These are phyloP conservation scores for Turnera subulata DNA, from an alignment of 345 rosid species.

Conservation along the genomic window DNA sequence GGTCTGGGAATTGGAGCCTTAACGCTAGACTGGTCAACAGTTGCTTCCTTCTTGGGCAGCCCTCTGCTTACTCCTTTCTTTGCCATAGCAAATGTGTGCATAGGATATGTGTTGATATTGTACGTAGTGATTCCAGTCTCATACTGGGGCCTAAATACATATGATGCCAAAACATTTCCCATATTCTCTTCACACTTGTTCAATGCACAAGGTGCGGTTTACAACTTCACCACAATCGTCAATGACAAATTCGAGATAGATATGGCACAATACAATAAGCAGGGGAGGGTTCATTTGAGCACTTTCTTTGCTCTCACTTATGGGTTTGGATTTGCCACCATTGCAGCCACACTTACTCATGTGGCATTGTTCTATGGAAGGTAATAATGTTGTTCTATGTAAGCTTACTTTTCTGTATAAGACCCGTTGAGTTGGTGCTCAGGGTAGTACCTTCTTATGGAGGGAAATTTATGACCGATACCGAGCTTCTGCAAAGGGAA, in stretches of 20 bases:
- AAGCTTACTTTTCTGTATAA: neutral
- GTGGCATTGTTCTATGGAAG: conserved; percentile 45
- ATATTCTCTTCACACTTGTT: conserved; percentile 34
- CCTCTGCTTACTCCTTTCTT: conserved; percentile 43
- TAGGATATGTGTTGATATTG: conserved; percentile 29
- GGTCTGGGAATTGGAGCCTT: conserved; percentile 40
- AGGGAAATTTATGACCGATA: conserved; percentile 39
- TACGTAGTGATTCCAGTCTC: conserved; percentile 31
- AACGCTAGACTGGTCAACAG: conserved; percentile 39
- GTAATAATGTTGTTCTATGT: conserved; percentile 13
- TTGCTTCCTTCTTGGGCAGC: conserved; percentile 36
- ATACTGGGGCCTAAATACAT: conserved; percentile 36
- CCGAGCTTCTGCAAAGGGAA: conserved; percentile 28
- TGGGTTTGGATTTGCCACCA: conserved; percentile 45
- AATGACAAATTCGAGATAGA: conserved; percentile 33
- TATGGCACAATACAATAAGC: conserved; percentile 15
- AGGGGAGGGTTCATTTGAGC: conserved; percentile 38
- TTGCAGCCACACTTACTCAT: conserved; percentile 42
- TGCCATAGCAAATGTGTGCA: conserved; percentile 36
- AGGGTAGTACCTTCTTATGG: too few relatives aligned
- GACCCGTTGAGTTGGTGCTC: too few relatives aligned
- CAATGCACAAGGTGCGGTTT: conserved; percentile 24
- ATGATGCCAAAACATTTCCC: conserved; percentile 33
- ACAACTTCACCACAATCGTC: conserved; percentile 24
- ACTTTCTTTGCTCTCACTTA: conserved; percentile 40